Percentiles rank a stretch among this genome's conserved stretches.
phyloP scores from a whole-genome alignment of 2,329 filamentous ascomycete genomes.

The Cercospora sp. region DNA sequence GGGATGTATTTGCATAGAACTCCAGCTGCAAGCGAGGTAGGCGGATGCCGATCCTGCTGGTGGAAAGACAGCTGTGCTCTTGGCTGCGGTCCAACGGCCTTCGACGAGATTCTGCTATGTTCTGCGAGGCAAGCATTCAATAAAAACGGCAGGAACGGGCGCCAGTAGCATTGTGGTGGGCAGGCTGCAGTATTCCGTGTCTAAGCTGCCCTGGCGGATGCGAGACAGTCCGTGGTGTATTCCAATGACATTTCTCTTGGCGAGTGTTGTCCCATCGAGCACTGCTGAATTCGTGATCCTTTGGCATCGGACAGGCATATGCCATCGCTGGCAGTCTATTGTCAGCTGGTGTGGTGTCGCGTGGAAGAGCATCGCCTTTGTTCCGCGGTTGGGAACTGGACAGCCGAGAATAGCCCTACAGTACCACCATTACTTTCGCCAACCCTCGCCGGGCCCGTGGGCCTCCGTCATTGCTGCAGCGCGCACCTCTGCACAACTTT shows the following conservation, averaged over 20 bases:
- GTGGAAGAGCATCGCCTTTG: not conserved
- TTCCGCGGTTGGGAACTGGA: not conserved
- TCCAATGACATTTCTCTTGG: not conserved
- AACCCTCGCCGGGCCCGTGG: not conserved
- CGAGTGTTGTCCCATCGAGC: not conserved
- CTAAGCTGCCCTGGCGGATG: not conserved
- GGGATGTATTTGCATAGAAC: not conserved
- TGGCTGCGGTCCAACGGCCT: not conserved
- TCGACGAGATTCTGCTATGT: not conserved
- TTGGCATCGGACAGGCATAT: not conserved
- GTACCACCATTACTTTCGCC: conserved; percentile 2
- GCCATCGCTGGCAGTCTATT: not conserved
- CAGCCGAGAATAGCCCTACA: not conserved
- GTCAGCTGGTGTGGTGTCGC: not conserved
- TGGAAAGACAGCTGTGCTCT: not conserved
- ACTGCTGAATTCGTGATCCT: not conserved
- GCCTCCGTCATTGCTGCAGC: not conserved
- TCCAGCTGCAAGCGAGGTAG: not conserved
- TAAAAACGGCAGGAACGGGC: not conserved
- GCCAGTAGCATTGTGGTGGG: not conserved
- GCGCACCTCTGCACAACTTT: not conserved
- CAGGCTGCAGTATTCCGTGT: not conserved
- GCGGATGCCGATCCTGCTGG: not conserved
- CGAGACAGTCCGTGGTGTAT: not conserved
- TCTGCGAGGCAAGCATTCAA: not conserved